A percentile compares a stretch with the other conserved stretches of the same genome.
Conservation (phyloP, 106 monocot species). For the Dioscorea dumetorum region DNA sequence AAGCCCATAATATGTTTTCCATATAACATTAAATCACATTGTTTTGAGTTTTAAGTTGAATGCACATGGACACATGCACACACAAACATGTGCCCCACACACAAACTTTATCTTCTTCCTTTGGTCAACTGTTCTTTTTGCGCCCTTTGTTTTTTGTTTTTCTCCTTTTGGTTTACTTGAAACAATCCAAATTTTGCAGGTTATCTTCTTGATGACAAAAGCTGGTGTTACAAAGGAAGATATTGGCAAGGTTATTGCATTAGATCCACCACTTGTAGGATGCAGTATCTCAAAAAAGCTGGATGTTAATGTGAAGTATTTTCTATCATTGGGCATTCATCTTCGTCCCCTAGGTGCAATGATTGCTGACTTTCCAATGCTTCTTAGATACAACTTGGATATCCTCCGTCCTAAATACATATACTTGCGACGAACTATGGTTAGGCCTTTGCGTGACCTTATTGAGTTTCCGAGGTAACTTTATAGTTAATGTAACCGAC, state of each 20-base stretch:
- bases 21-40: too few species aligned
- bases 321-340: constrained; percentile 80
- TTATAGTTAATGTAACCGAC: neutral
- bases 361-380: constrained; percentile 95
- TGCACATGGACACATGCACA: too few species aligned
- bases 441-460: constrained; percentile 78
- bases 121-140: neutral
- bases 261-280: constrained; percentile 84
- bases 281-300: constrained; percentile 80
- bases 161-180: neutral
- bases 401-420: constrained; percentile 80
- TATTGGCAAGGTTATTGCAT: constrained; percentile 90
- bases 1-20: too few species aligned
- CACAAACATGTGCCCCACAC: too few species aligned
- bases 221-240: constrained; percentile 67
- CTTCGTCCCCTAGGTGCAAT: constrained; percentile 62
- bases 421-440: constrained; percentile 79
- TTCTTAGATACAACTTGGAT: constrained; percentile 79
- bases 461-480: constrained; percentile 90
- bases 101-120: too few species aligned
- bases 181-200: constrained; percentile 25
- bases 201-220: constrained; percentile 87
- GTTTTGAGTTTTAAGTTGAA: too few species aligned
- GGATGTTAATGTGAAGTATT: constrained; percentile 87
- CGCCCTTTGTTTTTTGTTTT: neutral